Conservation (phyloP, 2,329 filamentous ascomycete species). For the Aspergillus phoenicis region DNA sequence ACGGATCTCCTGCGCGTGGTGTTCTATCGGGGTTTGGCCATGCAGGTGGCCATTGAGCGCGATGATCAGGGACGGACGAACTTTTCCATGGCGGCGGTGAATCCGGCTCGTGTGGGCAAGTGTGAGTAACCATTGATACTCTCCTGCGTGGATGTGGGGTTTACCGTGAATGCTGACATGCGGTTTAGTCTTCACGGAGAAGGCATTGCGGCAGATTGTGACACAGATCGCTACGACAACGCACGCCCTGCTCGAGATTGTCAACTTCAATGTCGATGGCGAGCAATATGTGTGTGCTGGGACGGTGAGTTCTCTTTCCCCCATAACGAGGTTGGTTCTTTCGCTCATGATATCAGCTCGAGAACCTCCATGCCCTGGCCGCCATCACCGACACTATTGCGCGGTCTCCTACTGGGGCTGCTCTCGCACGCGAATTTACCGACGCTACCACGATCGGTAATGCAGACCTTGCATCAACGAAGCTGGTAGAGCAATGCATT, state of each 20-base stretch:
- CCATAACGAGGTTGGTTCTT: too few relatives aligned
- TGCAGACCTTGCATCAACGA: neutral
- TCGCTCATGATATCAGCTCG: neutral
- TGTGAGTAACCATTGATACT: slow-evolving; percentile 66
- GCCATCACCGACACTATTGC: neutral
- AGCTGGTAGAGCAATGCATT: neutral
- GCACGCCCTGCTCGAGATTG: slow-evolving; percentile 90
- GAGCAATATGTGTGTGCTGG: slow-evolving; percentile 66
- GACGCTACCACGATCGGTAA: neutral
- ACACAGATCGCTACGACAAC: slow-evolving; percentile 77
- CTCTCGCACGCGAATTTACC: neutral
- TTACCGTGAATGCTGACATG: neutral
- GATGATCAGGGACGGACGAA: slow-evolving; percentile 87
- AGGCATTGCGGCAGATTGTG: neutral
- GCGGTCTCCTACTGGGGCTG: neutral
- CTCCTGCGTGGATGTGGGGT: neutral
- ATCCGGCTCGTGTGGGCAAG: slow-evolving; percentile 76
- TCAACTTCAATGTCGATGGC: slow-evolving; percentile 79
- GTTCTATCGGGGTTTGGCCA: slow-evolving; percentile 95
- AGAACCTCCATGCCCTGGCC: slow-evolving; percentile 1
- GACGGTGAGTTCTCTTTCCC: slow-evolving; percentile 40
- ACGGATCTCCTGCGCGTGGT: slow-evolving; percentile 93
- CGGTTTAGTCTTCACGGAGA: neutral
- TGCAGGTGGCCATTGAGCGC: slow-evolving; percentile 97
- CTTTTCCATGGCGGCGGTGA: slow-evolving; percentile 97